These are phyloP conservation scores for Xylaria castorea DNA, from an alignment of 495 filamentous ascomycete genomes.

Conservation along the genomic window DNA sequence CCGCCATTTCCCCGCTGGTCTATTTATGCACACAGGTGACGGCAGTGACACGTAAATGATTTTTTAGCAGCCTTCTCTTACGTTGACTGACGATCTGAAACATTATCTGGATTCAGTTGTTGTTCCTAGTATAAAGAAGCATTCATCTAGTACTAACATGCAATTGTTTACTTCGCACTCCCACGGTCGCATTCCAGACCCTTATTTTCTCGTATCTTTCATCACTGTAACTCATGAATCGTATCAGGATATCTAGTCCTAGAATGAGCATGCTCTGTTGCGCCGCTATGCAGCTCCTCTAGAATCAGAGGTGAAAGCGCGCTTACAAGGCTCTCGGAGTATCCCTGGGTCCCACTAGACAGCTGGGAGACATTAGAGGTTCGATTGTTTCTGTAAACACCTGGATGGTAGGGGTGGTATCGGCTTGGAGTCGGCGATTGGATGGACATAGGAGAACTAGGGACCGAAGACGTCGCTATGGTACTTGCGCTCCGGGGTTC, in stretches of 20 bases:
- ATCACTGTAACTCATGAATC: conserved; percentile 14
- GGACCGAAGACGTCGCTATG: neutral
- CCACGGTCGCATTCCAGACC: no score
- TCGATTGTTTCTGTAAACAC: neutral
- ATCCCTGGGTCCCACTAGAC: conserved; percentile 1
- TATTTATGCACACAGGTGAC: neutral
- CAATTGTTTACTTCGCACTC: neutral
- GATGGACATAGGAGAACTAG: neutral
- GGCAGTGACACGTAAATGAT: neutral
- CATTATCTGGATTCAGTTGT: neutral
- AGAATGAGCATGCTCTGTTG: neutral
- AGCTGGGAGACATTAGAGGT: conserved; percentile 16
- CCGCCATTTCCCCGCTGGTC: neutral
- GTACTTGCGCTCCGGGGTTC: neutral
- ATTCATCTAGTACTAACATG: neutral
- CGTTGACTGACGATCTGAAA: neutral
- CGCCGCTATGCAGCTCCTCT: neutral
- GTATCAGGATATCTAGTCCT: neutral
- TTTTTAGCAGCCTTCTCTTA: neutral
- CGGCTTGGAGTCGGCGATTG: neutral
- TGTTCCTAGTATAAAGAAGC: neutral
- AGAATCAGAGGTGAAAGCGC: neutral
- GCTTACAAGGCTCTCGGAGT: conserved; percentile 7
- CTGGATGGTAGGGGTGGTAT: conserved; percentile 20
- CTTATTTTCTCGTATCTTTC: neutral